Evolutionary conservation across 2,329 filamentous ascomycete genomes (phyloP).

Genomic region (Aschersonia sp.): DNA sequence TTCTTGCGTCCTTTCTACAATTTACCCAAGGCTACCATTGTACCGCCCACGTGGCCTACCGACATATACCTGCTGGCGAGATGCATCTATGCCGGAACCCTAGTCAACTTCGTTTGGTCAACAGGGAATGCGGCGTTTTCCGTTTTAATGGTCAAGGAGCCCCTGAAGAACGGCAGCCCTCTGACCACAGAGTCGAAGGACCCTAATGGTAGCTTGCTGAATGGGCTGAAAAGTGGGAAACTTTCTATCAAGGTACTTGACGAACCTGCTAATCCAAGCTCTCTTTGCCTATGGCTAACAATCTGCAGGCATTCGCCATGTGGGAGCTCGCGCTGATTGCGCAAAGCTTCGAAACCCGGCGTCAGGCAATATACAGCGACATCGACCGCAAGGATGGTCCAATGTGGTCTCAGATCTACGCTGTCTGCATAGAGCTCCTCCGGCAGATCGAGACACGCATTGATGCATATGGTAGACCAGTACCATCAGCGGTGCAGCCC

Average conservation of each 20-base stretch:
- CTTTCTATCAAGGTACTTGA: slow-evolving; percentile 49
- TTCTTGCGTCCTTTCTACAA: slow-evolving; percentile 62
- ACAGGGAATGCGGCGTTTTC: slow-evolving; percentile 65
- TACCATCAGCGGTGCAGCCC: slow-evolving; percentile 15
- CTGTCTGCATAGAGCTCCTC: slow-evolving; percentile 54
- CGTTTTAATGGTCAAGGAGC: slow-evolving; percentile 65
- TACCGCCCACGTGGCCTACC: slow-evolving; percentile 42
- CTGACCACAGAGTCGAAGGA: slow-evolving; percentile 78
- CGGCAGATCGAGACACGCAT: slow-evolving; percentile 54
- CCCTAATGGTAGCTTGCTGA: slow-evolving; percentile 78
- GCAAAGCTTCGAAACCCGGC: slow-evolving; percentile 56
- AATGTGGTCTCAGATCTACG: slow-evolving; percentile 68
- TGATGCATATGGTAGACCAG: slow-evolving; percentile 39
- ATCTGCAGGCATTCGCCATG: slow-evolving; percentile 60
- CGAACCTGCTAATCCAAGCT: background rate
- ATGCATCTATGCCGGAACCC: slow-evolving; percentile 45
- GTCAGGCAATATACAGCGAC: slow-evolving; percentile 73
- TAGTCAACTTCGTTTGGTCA: slow-evolving; percentile 64
- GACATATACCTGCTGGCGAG: slow-evolving; percentile 39
- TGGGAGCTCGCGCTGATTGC: slow-evolving; percentile 82
- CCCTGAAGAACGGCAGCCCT: slow-evolving; percentile 71
- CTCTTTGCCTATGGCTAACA: slow-evolving; percentile 8
- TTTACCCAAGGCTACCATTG: slow-evolving; percentile 56
- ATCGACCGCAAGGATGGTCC: slow-evolving; percentile 70
- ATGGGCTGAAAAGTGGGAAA: slow-evolving; percentile 73